Percentiles rank a stretch among this genome's conserved stretches.
phyloP scores from a whole-genome alignment of 2,329 filamentous ascomycete species.

The Tolypocladium cylindrosporum region DNA sequence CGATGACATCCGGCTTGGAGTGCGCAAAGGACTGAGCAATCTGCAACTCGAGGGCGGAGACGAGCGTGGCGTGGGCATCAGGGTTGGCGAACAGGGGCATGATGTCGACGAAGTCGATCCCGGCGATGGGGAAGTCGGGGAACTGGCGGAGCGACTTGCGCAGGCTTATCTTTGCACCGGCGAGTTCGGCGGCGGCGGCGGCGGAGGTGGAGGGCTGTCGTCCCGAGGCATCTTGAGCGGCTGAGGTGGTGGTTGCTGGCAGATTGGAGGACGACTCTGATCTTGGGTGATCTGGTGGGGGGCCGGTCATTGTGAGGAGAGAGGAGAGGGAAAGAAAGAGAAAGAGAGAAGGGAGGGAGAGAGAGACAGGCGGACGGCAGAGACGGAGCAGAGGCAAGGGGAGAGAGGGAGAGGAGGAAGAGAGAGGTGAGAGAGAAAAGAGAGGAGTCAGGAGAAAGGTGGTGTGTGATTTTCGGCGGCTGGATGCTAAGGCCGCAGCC shows the following conservation, averaged over 20 bases:
- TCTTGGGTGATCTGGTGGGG: conserved; percentile 13
- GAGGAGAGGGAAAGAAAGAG: conserved; percentile 14
- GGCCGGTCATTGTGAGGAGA: conserved; percentile 23
- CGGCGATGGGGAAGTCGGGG: conserved; percentile 82
- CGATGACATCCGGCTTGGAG: conserved; percentile 73
- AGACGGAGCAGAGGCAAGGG: conserved; percentile 5
- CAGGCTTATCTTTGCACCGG: conserved; percentile 62
- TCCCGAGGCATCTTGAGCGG: conserved; percentile 49
- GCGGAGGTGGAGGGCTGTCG: conserved; percentile 52
- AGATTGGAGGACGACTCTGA: conserved; percentile 9
- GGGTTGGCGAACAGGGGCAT: conserved; percentile 86
- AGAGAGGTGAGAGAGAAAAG: conserved; percentile 6
- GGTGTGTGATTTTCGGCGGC: conserved; percentile 1
- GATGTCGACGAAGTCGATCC: conserved; percentile 96
- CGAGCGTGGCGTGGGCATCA: conserved; percentile 61
- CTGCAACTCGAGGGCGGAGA: conserved; percentile 79
- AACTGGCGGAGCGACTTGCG: conserved; percentile 69
- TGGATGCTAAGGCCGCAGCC: not conserved
- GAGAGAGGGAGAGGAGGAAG: conserved; percentile 11
- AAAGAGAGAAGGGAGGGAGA: conserved; percentile 14
- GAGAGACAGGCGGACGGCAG: conserved; percentile 15
- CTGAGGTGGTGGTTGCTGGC: conserved; percentile 16
- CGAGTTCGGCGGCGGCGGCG: conserved; percentile 54
- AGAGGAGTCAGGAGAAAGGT: conserved; percentile 10
- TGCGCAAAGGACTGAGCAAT: conserved; percentile 52